A percentile compares a stretch with the other conserved stretches of the same genome.
phyloP scores from a whole-genome alignment of 202 grass and related monocot genomes.

The Bolboschoenoplectus hybrid region DNA sequence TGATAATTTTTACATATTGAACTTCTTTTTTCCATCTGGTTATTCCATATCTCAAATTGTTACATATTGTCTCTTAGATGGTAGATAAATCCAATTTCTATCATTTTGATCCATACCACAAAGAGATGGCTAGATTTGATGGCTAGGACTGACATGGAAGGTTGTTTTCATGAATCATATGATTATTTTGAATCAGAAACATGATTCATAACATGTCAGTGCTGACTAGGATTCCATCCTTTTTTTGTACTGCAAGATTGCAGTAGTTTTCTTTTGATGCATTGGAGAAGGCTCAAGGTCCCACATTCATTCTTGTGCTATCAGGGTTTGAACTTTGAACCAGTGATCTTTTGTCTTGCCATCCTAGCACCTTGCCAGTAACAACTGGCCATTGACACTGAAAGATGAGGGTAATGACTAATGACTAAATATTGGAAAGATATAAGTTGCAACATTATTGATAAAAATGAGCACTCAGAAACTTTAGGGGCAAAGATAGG shows the following conservation, averaged over 20 bases:
- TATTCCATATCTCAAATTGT: not conserved
- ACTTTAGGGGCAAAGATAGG: not conserved
- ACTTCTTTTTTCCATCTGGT: slow-evolving; percentile 4
- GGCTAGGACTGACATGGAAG: not conserved
- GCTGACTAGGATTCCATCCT: not conserved
- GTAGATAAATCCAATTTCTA: slow-evolving; percentile 27
- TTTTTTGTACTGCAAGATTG: not conserved
- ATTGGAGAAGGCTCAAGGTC: slow-evolving; percentile 4
- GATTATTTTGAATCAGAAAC: slow-evolving; percentile 13
- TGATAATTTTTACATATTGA: slow-evolving; percentile 12
- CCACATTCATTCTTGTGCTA: not conserved
- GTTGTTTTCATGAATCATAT: not conserved
- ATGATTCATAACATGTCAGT: not conserved
- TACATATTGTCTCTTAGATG: not conserved
- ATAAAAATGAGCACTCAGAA: not conserved
- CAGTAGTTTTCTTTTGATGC: not conserved
- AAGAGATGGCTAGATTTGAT: not conserved
- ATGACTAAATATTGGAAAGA: not conserved
- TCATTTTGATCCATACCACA: not conserved
- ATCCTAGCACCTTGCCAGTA: not conserved
- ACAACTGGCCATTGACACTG: not conserved
- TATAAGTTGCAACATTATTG: not conserved
- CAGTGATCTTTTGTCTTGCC: not conserved
- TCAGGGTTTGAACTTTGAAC: slow-evolving; percentile 22
- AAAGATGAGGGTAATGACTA: slow-evolving; percentile 19